Percentiles rank a stretch among this genome's conserved stretches.
Evolutionary conservation across 208 protist species (phyloP).

Genomic region (Crithidia fasciculata): DNA sequence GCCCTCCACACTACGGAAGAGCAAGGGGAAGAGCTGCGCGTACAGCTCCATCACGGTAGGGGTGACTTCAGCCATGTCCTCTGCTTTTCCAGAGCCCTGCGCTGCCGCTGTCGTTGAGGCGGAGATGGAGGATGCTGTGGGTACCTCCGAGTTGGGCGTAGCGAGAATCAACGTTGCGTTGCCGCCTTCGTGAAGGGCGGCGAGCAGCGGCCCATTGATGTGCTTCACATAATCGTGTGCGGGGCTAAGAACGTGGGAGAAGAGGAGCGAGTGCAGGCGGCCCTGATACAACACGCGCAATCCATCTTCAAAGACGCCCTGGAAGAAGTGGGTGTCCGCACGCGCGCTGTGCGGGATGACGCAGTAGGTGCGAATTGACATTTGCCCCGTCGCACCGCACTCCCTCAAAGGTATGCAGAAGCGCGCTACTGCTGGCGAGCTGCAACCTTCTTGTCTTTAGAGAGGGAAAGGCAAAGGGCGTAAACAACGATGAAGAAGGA

Average conservation of each 20-base stretch:
- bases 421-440: too few species aligned
- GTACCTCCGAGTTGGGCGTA: conserved; percentile 43
- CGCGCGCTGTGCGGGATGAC: conserved; percentile 75
- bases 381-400: background rate
- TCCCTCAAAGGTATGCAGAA: too few species aligned
- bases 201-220: conserved; percentile 64
- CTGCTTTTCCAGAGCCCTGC: background rate
- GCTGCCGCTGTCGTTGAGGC: background rate
- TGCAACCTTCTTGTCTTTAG: background rate
- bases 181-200: conserved; percentile 39
- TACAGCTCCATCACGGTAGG: conserved; percentile 60
- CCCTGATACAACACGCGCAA: conserved; percentile 51
- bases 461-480: background rate
- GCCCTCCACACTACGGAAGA: conserved; percentile 52
- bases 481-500: background rate
- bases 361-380: conserved; percentile 68
- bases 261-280: conserved; percentile 48
- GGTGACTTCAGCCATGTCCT: conserved; percentile 20
- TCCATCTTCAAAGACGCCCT: conserved; percentile 80
- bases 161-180: conserved; percentile 57
- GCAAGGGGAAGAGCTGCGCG: conserved; percentile 47
- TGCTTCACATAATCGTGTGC: conserved; percentile 65
- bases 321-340: conserved; percentile 61
- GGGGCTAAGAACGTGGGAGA: conserved; percentile 71
- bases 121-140: background rate